Base-by-base conservation (phyloP, 2,329 filamentous ascomycete genomes). In the Botrytis galanthina region DNA sequence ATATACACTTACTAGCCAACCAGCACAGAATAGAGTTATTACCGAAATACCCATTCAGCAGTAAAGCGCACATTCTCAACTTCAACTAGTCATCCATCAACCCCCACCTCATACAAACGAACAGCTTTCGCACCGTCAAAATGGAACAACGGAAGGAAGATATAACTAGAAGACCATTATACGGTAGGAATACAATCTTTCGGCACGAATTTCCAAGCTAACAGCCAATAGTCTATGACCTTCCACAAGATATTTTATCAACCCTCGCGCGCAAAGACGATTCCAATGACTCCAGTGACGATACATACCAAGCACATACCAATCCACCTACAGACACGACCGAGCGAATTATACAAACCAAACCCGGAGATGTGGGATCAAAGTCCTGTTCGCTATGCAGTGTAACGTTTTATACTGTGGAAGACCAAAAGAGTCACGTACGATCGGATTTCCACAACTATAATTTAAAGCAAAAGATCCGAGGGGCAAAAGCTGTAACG, bases 401-500 rank as follows among this genome's bases (percentile, higher is more conserved):
- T 57, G 86, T 94, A 54, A 85, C 87, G 8, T 97, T 97, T 79
- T 80, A 86, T 46, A 91, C 87, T 16, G 87, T 97, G 12, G 86
- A 90, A 75, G 95, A 98, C 75, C 95, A 98, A 81, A 89, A 93
- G 75, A 88, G 89, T 74, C 96, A 99, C 83, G 90, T 93, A 73
- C 92, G 93, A 79, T 97, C 95, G 16, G 96, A 99, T 80, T 86
- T 97, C 67, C 96, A 99, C 82, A 89, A 92, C 76, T 99, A 98
- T 84, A 99, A 99, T 81, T 84, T 98, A 75, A 98, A 97, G 83
- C 93, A 95, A 81, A 97, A 93, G 84, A 84, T 97, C 73, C 90
- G 93, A 64, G 93, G 93, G 0, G 86, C 87, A 73, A 87, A 87
- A 16, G 83, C 93, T 0, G 91, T 98, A 1, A 89, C 89, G 1